A percentile compares a stretch with the other conserved stretches of the same genome.
phyloP scores from a whole-genome alignment of 2,329 filamentous ascomycete genomes.

The Ophiobolus disseminans region DNA sequence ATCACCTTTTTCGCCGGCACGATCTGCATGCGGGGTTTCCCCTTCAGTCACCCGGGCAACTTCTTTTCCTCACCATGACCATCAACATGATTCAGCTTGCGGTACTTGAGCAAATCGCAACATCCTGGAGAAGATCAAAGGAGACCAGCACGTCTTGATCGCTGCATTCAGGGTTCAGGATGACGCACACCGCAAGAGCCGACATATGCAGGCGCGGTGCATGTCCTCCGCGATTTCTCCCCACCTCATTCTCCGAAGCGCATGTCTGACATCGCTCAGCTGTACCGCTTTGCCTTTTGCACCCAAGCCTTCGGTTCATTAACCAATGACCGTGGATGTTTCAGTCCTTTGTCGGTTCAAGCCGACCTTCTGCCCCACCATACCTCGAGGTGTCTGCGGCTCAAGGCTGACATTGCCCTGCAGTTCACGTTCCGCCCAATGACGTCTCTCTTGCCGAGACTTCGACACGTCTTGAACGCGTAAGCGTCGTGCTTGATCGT shows the following conservation, averaged over 20 bases:
- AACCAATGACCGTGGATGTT: background rate
- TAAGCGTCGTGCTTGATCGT: slow-evolving; percentile 14
- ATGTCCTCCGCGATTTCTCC: slow-evolving; percentile 24
- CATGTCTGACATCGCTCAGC: slow-evolving; percentile 8
- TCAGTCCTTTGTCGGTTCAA: background rate
- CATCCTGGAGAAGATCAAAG: background rate
- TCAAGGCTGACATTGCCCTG: slow-evolving; percentile 21
- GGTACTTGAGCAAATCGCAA: background rate
- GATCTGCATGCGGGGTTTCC: background rate
- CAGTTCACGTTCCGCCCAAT: slow-evolving; percentile 14
- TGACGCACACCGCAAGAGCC: slow-evolving; percentile 9
- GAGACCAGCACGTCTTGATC: background rate
- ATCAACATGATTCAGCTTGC: background rate
- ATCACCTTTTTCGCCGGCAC: background rate
- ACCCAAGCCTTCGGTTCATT: background rate
- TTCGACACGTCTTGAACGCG: slow-evolving; percentile 16
- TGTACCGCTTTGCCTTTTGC: background rate
- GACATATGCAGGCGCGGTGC: slow-evolving; percentile 10
- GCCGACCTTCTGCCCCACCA: background rate
- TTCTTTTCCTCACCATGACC: background rate
- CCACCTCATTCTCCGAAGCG: slow-evolving; percentile 27
- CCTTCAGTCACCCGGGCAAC: background rate
- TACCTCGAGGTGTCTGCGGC: background rate
- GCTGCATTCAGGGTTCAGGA: background rate
- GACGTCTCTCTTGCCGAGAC: slow-evolving; percentile 12